phyloP scores from a whole-genome alignment of 139 green algal genomes.

The Axilococcus clingmanii region DNA sequence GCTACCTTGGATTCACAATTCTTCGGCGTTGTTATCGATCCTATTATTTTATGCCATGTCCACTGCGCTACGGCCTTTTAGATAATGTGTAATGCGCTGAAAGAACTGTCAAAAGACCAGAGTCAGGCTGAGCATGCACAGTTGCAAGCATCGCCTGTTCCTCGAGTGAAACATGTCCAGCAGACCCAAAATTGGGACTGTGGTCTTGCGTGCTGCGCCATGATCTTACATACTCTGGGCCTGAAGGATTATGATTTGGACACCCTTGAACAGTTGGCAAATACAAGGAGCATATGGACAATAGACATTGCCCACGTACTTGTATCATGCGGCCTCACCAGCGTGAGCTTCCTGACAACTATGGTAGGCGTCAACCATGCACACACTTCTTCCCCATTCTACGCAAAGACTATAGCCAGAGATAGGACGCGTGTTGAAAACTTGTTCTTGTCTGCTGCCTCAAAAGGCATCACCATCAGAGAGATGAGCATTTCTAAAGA shows the following conservation, averaged over 20 bases:
- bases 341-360: too few species aligned
- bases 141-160: background rate
- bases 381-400: background rate
- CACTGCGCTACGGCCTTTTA: background rate
- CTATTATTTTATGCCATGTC: background rate
- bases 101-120: background rate
- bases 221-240: background rate
- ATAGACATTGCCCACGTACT: constrained; percentile 3
- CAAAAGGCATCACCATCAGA: background rate
- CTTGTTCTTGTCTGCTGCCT: background rate
- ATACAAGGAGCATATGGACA: constrained; percentile 2
- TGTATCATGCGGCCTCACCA: background rate
- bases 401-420: background rate
- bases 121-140: background rate
- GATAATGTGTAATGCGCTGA: background rate
- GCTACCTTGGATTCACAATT: too few species aligned
- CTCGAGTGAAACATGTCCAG: background rate
- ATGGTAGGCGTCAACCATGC: background rate
- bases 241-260: background rate
- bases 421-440: background rate
- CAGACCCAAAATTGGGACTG: constrained; percentile 2
- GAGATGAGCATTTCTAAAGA: background rate
- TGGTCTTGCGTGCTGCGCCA: constrained; percentile 5
- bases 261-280: background rate
- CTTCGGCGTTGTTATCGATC: background rate